Base-by-base conservation (phyloP, 108 stramenopile genomes). In the Stephanodiscus minutulus region DNA sequence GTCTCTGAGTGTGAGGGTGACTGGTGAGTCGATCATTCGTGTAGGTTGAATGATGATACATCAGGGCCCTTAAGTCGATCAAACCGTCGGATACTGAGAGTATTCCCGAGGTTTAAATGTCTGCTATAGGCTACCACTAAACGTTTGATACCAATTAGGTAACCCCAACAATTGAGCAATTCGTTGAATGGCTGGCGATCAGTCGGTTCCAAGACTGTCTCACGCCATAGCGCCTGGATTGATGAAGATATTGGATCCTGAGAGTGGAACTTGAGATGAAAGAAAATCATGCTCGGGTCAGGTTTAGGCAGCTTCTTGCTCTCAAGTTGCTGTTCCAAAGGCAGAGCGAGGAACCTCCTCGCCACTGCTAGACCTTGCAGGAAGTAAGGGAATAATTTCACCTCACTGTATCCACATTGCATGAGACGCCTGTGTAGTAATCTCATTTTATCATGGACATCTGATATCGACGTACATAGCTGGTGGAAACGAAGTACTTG, bases 371-470 rank as follows among this genome's bases (percentile, higher is more conserved):
- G 28, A n/a, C 70, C 76, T 7, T 27, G 28, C 2, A 22, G 5
- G 17, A 77, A 77, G 0, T 72, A 15, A 0, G 69, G 76, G 15
- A 31, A 20, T 5, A 77, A 49, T 10, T 25, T 18, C 4, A 8
- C 7, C 3, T 10, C 49, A 5, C 18, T 50, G 21, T 77, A 54
- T 17, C 76, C 76, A 13, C 76, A 44, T 17, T 11, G 13, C 15
- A 55, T 11, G 4, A 77, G 70, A 21, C 76, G 61, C 21, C 12
- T 4, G 31, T 63, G 62, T 21, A 77, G 64, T 31, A 64, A 21
- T 4, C 25, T 35, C 7, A 77, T 29, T 35, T 35, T 35, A 8
- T 73, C 17, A n/a, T 67, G 9, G 3, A 46, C 15, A 12, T 78
- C 71, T n/a, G 28, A 12, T 3, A 22, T 5, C 15, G 41, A 3